Conservation (phyloP, 768 basidiomycete genomes). For the Russula dissimulans region DNA sequence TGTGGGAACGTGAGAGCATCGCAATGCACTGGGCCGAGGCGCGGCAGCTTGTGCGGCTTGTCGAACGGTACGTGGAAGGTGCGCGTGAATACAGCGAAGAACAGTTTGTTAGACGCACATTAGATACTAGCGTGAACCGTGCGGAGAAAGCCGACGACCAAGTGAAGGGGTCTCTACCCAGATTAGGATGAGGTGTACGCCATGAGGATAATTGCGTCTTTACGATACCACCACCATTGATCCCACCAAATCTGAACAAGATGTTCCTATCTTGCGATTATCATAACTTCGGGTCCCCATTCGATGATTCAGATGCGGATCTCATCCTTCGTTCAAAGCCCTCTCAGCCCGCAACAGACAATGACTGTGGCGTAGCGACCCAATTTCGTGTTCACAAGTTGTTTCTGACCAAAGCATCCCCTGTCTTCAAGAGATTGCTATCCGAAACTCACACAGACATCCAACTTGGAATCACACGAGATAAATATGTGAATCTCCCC, state of each 20-base stretch:
- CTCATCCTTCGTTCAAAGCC: neutral
- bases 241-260: neutral
- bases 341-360: too few species aligned
- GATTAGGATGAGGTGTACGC: neutral
- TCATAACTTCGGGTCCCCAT: slow-evolving; percentile 32
- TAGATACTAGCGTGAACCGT: neutral
- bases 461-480: neutral
- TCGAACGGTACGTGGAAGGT: slow-evolving; percentile 31
- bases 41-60: slow-evolving; percentile 37
- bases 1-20: slow-evolving; percentile 62
- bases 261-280: neutral
- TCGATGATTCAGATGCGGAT: slow-evolving; percentile 37
- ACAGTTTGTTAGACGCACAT: slow-evolving; percentile 17
- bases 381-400: slow-evolving; percentile 1
- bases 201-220: neutral
- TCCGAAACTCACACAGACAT: neutral
- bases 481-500: neutral
- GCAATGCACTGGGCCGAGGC: slow-evolving; percentile 52
- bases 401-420: slow-evolving; percentile 5
- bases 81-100: slow-evolving; percentile 12
- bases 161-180: neutral
- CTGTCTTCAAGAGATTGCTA: slow-evolving; percentile 4
- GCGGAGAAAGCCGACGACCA: neutral
- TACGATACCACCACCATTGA: neutral
- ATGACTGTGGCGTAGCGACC: neutral